Base-by-base conservation (phyloP, 1,284 basidiomycete genomes). In the Earliella scabrosa region DNA sequence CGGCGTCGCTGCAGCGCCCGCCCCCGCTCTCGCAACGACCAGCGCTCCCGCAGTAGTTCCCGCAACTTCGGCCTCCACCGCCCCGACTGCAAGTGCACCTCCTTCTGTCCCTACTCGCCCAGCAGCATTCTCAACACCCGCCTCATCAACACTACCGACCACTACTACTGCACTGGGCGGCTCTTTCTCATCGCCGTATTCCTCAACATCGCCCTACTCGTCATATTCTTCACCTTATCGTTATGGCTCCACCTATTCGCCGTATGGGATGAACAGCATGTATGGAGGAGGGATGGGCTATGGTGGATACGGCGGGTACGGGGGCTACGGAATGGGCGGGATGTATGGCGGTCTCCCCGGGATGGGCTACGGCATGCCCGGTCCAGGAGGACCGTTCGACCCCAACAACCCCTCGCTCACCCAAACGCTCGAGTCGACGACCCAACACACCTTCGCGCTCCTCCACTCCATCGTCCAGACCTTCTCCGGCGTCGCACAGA, bases 401-500 rank as follows among this genome's bases (percentile, higher is more conserved):
- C 76, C 81, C 46, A 77, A 78, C 64, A 76, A 57, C 51, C 85
- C 88, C 0, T 87, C 88, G 4, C 84, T 97, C 59, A 89, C 94
- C 0, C 93, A 95, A 67, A 88, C 93, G 0, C 88, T 98, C 64
- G 93, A 97, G 75, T 76, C 87, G 9, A 92, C 92, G 13, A 98
- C 96, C 0, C 90, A 93, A 58, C 90, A 93, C 50, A 97, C 96
- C 0, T 99, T 99, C 66, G 85, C 92, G 18, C 87, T 99, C 54
- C 81, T 99, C 44, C 94, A 97, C 67, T 92, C 90, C 32, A 92
- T 99, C 69, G 97, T 99, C 40, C 93, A 95, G 62, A 97, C 97
- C 2, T 98, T 99, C 73, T 87, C 90, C 0, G 96, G 96, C 13
- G 90, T 99, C 58, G 92, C 97, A 0, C 97, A 99, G 73, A 97